Conservation (phyloP, 139 green algal genomes). For the Choricystis sp. region DNA sequence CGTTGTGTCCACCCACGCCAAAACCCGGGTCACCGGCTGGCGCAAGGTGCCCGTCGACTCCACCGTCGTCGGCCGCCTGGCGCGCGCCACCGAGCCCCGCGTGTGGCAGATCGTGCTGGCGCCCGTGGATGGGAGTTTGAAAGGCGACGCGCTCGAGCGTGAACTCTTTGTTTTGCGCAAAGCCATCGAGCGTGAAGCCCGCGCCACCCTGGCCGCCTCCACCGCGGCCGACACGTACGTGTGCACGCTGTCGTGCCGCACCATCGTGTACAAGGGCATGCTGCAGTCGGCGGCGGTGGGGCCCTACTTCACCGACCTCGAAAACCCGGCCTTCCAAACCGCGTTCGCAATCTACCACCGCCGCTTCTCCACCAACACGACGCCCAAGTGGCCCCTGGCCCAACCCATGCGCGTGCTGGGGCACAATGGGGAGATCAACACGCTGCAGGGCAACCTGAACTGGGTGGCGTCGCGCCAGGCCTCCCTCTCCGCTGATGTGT, state of each 20-base stretch:
- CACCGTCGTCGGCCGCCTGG: slow-evolving; percentile 70
- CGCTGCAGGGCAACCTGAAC: slow-evolving; percentile 98
- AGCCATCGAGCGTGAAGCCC: slow-evolving; percentile 69
- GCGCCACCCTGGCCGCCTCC: slow-evolving; percentile 17
- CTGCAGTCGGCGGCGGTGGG: slow-evolving; percentile 40
- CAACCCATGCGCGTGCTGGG: slow-evolving; percentile 96
- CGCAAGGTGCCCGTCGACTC: slow-evolving; percentile 78
- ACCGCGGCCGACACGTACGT: slow-evolving; percentile 69
- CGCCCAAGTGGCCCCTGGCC: slow-evolving; percentile 92
- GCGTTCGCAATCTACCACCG: slow-evolving; percentile 97
- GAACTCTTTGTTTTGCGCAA: slow-evolving; percentile 91
- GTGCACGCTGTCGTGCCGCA: slow-evolving; percentile 70
- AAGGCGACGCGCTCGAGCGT: slow-evolving; percentile 77
- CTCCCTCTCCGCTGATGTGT: slow-evolving; percentile 67
- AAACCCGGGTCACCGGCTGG: slow-evolving; percentile 77
- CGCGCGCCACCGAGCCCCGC: slow-evolving; percentile 68
- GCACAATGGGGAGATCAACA: slow-evolving; percentile 99
- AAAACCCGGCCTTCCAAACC: slow-evolving; percentile 59
- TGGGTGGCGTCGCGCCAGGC: slow-evolving; percentile 88
- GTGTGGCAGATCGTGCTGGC: slow-evolving; percentile 66
- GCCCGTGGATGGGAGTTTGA: slow-evolving; percentile 16
- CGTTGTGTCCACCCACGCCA: slow-evolving; percentile 46
- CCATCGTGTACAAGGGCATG: slow-evolving; percentile 93
- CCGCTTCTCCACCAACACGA: slow-evolving; percentile 98
- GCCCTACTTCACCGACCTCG: slow-evolving; percentile 83